These are phyloP conservation scores for Poa annua DNA, from an alignment of 176 grass and related monocot genomes.

Conservation along the genomic window DNA sequence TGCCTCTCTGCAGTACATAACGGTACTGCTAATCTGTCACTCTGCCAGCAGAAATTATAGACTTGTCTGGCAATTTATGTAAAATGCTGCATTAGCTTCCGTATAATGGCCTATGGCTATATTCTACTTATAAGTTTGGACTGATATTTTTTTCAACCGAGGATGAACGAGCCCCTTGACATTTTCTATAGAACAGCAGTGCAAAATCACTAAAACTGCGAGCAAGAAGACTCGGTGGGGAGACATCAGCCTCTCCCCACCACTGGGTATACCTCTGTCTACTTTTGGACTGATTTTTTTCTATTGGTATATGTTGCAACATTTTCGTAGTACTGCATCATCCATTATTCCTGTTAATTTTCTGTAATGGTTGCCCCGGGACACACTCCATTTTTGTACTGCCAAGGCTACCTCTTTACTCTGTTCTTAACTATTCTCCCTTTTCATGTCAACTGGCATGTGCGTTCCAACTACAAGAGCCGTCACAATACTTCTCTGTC, in stretches of 20 bases:
- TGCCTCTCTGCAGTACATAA: constrained; percentile 9
- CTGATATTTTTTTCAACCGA: too few relatives aligned
- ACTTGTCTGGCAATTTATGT: constrained; percentile 2
- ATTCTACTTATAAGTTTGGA: constrained; percentile 6
- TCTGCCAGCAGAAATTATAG: constrained; percentile 12
- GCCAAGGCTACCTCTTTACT: neutral
- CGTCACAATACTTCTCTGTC: constrained; percentile 11
- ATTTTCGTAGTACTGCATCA: constrained; percentile 1
- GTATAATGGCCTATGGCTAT: neutral
- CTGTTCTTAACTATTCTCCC: constrained; percentile 26
- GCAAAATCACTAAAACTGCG: too few relatives aligned
- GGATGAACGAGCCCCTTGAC: too few relatives aligned
- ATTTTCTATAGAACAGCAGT: too few relatives aligned
- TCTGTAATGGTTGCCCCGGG: constrained; percentile 24
- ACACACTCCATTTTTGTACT: constrained; percentile 38
- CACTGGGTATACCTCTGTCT: too few relatives aligned
- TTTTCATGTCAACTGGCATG: constrained; percentile 27
- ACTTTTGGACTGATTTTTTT: neutral
- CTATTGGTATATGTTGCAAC: neutral
- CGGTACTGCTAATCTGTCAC: constrained; percentile 21
- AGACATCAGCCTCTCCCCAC: too few relatives aligned
- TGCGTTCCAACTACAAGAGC: constrained; percentile 34
- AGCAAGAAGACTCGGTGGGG: too few relatives aligned
- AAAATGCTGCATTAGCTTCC: constrained; percentile 1
- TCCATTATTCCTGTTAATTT: constrained; percentile 18